Percentiles rank a stretch among this genome's conserved stretches.
These are phyloP conservation scores for Huiozyma sinensis DNA, from an alignment of 805 yeast genomes.

Conservation along the genomic window DNA sequence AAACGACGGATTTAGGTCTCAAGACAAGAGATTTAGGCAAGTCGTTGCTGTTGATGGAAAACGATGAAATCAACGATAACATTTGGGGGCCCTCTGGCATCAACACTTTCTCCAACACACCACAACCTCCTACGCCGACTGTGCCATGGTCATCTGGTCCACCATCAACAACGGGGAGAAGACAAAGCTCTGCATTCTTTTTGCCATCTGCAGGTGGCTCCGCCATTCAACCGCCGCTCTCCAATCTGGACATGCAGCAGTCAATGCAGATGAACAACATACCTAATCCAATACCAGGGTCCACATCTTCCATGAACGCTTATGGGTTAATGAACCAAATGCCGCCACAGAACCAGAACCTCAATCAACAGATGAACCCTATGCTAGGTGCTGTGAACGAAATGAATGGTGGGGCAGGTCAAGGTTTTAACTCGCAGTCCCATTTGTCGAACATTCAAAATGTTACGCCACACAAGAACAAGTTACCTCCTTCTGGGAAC, in stretches of 20 bases:
- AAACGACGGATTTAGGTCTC: constrained; percentile 2
- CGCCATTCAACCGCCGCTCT: constrained; percentile 7
- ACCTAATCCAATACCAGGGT: constrained; percentile 9
- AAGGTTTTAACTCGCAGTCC: background rate
- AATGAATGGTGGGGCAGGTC: background rate
- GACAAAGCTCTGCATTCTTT: constrained; percentile 9
- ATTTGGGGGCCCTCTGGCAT: constrained; percentile 28
- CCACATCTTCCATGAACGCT: constrained; percentile 9
- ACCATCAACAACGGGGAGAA: constrained; percentile 5
- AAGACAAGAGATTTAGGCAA: constrained; percentile 31
- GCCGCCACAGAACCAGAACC: background rate
- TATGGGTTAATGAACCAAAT: constrained; percentile 9
- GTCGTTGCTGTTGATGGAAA: constrained; percentile 33
- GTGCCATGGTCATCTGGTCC: constrained; percentile 21
- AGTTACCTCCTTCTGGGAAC: background rate
- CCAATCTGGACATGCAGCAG: constrained; percentile 14
- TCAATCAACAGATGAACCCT: background rate
- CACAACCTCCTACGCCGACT: constrained; percentile 25
- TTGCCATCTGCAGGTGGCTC: constrained; percentile 4
- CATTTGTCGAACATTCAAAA: background rate
- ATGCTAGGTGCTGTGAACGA: background rate
- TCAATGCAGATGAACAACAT: constrained; percentile 3
- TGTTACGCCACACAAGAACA: constrained; percentile 1
- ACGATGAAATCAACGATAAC: constrained; percentile 27
- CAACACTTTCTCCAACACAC: constrained; percentile 18